Conservation (phyloP, 2,329 filamentous ascomycete species). For the Monosporascus sp. region DNA sequence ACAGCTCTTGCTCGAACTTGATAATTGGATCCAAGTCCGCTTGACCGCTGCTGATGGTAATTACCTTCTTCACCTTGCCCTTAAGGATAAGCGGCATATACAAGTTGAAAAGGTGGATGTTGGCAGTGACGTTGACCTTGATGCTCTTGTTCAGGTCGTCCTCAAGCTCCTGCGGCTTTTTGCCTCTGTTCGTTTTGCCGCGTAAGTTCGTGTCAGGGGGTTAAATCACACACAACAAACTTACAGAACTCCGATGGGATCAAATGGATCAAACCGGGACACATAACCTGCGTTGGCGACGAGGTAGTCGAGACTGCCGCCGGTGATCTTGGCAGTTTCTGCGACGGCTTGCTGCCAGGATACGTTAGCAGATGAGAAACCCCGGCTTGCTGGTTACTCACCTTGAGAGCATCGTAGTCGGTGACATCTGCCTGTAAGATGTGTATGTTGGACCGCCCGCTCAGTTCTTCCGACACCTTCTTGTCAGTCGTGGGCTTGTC, state of each 20-base stretch:
- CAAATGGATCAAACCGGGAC: slow-evolving; percentile 9
- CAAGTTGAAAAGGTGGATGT: slow-evolving; percentile 47
- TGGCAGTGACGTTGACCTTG: slow-evolving; percentile 44
- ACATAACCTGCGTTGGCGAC: slow-evolving; percentile 44
- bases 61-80: slow-evolving; percentile 49
- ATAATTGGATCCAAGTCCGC: slow-evolving; percentile 34
- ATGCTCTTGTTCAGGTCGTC: slow-evolving; percentile 30
- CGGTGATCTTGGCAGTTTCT: slow-evolving; percentile 24
- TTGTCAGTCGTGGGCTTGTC: slow-evolving; percentile 39
- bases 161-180: slow-evolving; percentile 29
- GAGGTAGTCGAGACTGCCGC: slow-evolving; percentile 43
- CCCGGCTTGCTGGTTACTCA: slow-evolving; percentile 1
- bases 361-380: no score
- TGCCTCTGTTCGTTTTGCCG: slow-evolving; percentile 14
- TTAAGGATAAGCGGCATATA: slow-evolving; percentile 49
- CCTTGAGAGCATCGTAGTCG: slow-evolving; percentile 34
- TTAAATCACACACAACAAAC: neutral
- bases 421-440: slow-evolving; percentile 42
- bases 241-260: slow-evolving; percentile 33
- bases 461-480: slow-evolving; percentile 35
- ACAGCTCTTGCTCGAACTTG: slow-evolving; percentile 36
- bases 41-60: slow-evolving; percentile 42
- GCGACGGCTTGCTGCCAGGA: slow-evolving; percentile 14
- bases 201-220: neutral
- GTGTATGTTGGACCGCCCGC: slow-evolving; percentile 35